Evolutionary conservation across 139 green algal species (phyloP).

Genomic region (Raphidocelis subcapitata): DNA sequence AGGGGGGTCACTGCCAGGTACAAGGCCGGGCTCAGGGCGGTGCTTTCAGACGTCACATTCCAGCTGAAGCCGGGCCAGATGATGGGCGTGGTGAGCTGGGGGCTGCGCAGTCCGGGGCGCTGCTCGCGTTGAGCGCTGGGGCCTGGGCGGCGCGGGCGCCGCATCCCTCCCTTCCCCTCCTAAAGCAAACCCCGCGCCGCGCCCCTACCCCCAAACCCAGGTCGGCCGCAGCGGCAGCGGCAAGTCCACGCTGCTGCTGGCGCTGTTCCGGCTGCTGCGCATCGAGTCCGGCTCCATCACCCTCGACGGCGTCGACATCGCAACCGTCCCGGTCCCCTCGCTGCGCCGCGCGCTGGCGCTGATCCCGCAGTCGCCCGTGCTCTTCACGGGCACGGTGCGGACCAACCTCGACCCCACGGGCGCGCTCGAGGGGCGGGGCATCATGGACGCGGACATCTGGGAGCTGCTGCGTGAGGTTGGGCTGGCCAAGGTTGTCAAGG

Average conservation of each 20-base stretch:
- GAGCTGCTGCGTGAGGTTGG: constrained; percentile 55
- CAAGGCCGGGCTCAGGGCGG: constrained; percentile 56
- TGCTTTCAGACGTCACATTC: constrained; percentile 69
- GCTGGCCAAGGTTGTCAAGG: constrained; percentile 38
- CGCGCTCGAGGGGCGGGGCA: constrained; percentile 7
- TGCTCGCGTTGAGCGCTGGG: too few species aligned
- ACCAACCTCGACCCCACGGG: constrained; percentile 78
- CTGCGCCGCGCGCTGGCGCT: constrained; percentile 75
- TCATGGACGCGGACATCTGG: constrained; percentile 52
- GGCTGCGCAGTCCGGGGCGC: too few species aligned
- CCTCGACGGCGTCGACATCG: constrained; percentile 72
- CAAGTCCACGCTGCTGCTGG: constrained; percentile 76
- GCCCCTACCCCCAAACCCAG: constrained; percentile 42
- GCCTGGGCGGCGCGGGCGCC: too few species aligned
- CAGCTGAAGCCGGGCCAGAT: constrained; percentile 27
- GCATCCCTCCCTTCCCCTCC: too few species aligned
- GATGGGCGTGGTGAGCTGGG: too few species aligned
- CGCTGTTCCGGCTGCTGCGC: constrained; percentile 82
- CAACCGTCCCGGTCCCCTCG: constrained; percentile 55
- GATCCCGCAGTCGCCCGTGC: constrained; percentile 66
- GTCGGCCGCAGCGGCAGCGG: constrained; percentile 76
- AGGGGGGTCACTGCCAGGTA: constrained; percentile 56
- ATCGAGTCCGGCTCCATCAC: constrained; percentile 55
- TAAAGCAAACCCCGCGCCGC: too few species aligned
- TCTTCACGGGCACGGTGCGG: constrained; percentile 76